Evolutionary conservation across 768 basidiomycete species (phyloP).

Genomic region (Lentinula lateritia): DNA sequence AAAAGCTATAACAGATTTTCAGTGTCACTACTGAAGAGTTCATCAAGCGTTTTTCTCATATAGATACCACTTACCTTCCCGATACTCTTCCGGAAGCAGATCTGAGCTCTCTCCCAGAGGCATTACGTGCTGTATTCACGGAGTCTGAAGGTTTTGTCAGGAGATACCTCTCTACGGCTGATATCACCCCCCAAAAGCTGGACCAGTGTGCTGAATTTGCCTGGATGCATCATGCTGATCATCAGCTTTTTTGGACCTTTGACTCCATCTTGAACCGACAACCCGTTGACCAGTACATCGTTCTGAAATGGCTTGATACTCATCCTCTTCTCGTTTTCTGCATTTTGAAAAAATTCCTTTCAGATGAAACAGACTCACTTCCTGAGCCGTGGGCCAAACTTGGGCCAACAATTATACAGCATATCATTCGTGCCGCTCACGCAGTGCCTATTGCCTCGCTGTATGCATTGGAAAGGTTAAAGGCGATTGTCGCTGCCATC

Average conservation of each 20-base stretch:
- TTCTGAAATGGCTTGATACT: conserved; percentile 38
- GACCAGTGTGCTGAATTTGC: conserved; percentile 35
- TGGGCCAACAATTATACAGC: conserved; percentile 25
- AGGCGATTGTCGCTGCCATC: conserved; percentile 35
- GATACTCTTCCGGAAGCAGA: conserved; percentile 35
- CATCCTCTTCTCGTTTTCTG: conserved; percentile 52
- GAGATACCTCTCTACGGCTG: neutral
- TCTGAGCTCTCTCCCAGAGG: conserved; percentile 20
- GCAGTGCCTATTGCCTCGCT: conserved; percentile 48
- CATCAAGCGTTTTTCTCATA: conserved; percentile 41
- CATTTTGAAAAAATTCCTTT: conserved; percentile 40
- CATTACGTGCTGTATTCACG: neutral
- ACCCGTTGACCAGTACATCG: conserved; percentile 21
- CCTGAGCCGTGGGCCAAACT: conserved; percentile 13
- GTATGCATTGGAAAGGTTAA: conserved; percentile 53
- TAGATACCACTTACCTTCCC: conserved; percentile 32
- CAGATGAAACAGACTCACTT: conserved; percentile 19
- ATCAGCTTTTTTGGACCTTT: conserved; percentile 50
- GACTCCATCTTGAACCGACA: conserved; percentile 25
- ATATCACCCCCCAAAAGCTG: conserved; percentile 22
- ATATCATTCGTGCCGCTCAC: conserved; percentile 52
- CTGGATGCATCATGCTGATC: conserved; percentile 46
- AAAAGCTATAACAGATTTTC: neutral
- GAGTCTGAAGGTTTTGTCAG: neutral
- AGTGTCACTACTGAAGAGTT: conserved; percentile 45